Conservation (phyloP, 768 basidiomycete species). For the Strobilomyces dryophilus region DNA sequence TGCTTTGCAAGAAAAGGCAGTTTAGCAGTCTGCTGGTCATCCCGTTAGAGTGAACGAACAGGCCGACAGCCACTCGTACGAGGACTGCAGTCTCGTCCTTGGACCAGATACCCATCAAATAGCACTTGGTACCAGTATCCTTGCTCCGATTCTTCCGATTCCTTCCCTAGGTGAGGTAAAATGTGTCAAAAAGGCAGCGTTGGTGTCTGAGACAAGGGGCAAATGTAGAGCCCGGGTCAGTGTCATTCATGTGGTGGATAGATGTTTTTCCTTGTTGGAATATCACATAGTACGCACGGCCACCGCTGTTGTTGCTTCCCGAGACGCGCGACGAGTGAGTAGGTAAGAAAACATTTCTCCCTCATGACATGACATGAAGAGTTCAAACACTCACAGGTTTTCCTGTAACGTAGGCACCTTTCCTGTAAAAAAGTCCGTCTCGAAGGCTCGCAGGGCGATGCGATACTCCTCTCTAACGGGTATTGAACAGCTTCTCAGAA, state of each 20-base stretch:
- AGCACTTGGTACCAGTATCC: not conserved
- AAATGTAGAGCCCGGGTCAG: too few relatives aligned
- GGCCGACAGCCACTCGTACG: not conserved
- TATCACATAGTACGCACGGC: not conserved
- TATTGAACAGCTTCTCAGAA: too few relatives aligned
- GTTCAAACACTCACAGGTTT: too few relatives aligned
- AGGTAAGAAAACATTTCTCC: not conserved
- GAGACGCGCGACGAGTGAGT: not conserved
- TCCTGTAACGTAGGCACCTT: too few relatives aligned
- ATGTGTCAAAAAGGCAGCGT: not conserved
- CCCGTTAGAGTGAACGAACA: too few relatives aligned
- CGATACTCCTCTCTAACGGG: too few relatives aligned
- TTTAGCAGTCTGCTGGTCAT: not conserved
- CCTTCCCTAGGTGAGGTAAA: not conserved
- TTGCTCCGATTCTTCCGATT: slow-evolving; percentile 2
- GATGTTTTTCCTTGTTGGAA: too few relatives aligned
- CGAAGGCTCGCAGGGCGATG: too few relatives aligned
- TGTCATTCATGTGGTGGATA: too few relatives aligned
- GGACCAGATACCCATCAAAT: slow-evolving; percentile 4
- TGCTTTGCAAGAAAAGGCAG: not conserved
- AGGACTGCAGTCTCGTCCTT: not conserved
- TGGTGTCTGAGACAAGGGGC: not conserved
- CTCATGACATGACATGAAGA: not conserved
- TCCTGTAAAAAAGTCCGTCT: too few relatives aligned
- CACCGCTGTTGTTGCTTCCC: not conserved